A percentile compares a stretch with the other conserved stretches of the same genome.
These are phyloP conservation scores for Chaetomidium leptoderma DNA, from an alignment of 495 filamentous ascomycete genomes.

Conservation along the genomic window DNA sequence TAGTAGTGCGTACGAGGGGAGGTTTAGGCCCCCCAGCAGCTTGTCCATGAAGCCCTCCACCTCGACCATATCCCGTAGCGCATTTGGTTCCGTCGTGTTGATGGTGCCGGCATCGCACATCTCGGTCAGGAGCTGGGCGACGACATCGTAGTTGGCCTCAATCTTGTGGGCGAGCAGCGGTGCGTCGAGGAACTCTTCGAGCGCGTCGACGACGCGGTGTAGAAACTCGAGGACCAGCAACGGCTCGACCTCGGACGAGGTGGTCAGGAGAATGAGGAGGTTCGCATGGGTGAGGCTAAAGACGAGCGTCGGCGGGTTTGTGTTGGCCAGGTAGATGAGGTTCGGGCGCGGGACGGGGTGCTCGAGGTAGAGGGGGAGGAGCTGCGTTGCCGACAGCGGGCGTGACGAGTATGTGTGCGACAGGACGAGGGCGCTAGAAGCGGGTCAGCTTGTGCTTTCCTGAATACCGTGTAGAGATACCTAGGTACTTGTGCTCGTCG, in stretches of 20 bases:
- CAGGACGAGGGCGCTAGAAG: conserved; percentile 43
- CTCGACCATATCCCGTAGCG: conserved; percentile 84
- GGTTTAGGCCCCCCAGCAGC: conserved; percentile 78
- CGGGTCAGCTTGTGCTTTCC: not conserved
- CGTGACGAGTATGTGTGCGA: conserved; percentile 60
- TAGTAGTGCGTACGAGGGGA: conserved; percentile 57
- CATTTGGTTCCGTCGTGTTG: conserved; percentile 88
- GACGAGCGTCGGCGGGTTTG: conserved; percentile 80
- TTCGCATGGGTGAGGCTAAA: conserved; percentile 84
- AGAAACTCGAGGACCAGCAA: conserved; percentile 95
- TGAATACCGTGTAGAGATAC: not conserved
- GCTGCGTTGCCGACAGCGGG: conserved; percentile 67
- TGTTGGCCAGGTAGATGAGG: conserved; percentile 75
- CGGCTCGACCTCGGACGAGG: conserved; percentile 79
- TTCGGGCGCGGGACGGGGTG: conserved; percentile 80
- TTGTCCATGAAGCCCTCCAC: conserved; percentile 86
- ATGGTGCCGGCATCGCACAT: conserved; percentile 95
- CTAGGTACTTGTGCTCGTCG: conserved; percentile 79
- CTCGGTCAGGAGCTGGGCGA: conserved; percentile 87
- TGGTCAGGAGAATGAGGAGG: conserved; percentile 79
- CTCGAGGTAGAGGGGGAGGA: conserved; percentile 83
- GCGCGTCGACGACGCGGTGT: conserved; percentile 82
- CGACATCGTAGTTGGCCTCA: conserved; percentile 85
- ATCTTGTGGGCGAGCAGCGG: conserved; percentile 81
- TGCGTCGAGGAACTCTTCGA: conserved; percentile 93